Evolutionary conservation across 306 rosid species (phyloP).

Genomic region (Cicer chorassanicum): DNA sequence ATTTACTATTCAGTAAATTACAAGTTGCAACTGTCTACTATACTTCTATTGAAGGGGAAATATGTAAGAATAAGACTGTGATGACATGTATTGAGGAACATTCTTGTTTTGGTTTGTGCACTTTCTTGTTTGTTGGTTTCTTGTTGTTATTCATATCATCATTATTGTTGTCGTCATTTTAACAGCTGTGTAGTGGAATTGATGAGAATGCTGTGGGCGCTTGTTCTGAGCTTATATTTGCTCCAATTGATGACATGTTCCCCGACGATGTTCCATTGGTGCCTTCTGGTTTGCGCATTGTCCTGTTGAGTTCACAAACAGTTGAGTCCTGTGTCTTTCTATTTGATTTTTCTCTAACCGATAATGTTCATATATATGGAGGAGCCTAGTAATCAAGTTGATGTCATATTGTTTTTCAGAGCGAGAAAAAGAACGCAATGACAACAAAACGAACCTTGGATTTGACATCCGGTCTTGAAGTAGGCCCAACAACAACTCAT

Average conservation of each 20-base stretch:
- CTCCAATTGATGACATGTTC: slow-evolving; percentile 91
- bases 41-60: neutral
- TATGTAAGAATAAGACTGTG: neutral
- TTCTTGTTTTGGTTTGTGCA: neutral
- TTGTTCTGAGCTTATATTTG: slow-evolving; percentile 86
- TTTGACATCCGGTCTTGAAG: slow-evolving; percentile 91
- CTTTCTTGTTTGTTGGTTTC: neutral
- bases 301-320: slow-evolving; percentile 84
- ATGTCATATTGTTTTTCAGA: slow-evolving; percentile 50
- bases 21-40: slow-evolving; percentile 14
- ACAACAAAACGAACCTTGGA: slow-evolving; percentile 73
- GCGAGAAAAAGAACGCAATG: slow-evolving; percentile 65
- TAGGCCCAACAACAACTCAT: slow-evolving; percentile 60
- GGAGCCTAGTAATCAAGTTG: slow-evolving; percentile 8
- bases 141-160: neutral
- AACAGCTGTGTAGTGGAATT: slow-evolving; percentile 80
- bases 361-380: slow-evolving; percentile 7
- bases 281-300: slow-evolving; percentile 96
- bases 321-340: slow-evolving; percentile 62
- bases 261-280: slow-evolving; percentile 85
- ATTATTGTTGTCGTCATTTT: neutral
- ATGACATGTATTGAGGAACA: neutral
- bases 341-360: slow-evolving; percentile 53
- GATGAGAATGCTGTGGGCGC: slow-evolving; percentile 85
- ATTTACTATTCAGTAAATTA: neutral